Evolutionary conservation across 140 eudicot genomes (phyloP), one percentile per base, ranked within the genome.

Genomic region (Senecio squalidus): DNA sequence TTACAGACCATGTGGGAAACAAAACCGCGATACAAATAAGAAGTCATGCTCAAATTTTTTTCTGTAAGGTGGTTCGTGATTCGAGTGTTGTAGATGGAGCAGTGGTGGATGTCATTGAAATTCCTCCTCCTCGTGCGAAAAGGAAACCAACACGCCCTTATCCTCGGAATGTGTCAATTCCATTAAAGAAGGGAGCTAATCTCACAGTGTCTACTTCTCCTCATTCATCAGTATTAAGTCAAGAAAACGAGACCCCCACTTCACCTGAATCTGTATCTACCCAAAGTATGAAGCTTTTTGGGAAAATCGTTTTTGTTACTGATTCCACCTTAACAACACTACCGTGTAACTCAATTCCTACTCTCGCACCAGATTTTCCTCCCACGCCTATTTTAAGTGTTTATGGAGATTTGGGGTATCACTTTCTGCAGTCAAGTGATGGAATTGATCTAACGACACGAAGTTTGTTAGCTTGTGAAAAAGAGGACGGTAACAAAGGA

Each of bases 71-170:
- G 45, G 86, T 68, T 21, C 89, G 90, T 1, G 83, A 84, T 60
- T 65, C 90, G 2, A 80, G 25, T 46, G 45, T 48, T 26, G 67
- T 64, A 5, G 75, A 78, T 47, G 78, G 65, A 14, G 64, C 39
- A 46, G 33, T 54, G 0, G 73, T 21, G 56, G 81, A 79, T 29
- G 69, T 69, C 10, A 68, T 81, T 40, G 94, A 88, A 48, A 84
- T 84, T 27, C 96, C 96, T 11, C 96, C 96, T 11, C 94, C 96
- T 64, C 83, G 96, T 52, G 87, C 96, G 11, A 88, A 88, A 64
- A 76, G 96, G 48, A 88, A 88, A 48, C 90, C 94, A 1, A 63
- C 71, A 76, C 94, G 62, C 67, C 96, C 96, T n/a, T 88, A 88
- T 68, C 94, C 94, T 56, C 96, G 96, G 36, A 88, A 88, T 44